Evolutionary conservation across 2,329 filamentous ascomycete species (phyloP), one percentile per base, ranked within the genome.

Genomic region (Rhynchosporium secalis): DNA sequence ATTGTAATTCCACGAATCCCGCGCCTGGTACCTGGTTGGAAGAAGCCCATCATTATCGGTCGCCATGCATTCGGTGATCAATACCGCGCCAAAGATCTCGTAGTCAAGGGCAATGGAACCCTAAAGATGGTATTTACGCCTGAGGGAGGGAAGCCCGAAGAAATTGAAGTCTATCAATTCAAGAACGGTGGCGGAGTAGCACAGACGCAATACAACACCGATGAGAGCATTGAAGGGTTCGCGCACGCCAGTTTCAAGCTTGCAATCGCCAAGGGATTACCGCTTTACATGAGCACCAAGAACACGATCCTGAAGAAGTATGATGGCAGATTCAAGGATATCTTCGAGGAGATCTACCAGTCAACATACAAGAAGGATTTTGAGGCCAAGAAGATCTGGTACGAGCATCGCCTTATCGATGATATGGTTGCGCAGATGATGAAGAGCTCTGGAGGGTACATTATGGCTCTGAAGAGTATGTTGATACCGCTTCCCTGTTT

Each of bases 381-480:
- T 72, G 93, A 97, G 76, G 88, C 88, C 74, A 91, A 92, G 83
- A 86, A 86, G 67, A 96, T 98, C 80, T 98, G 95, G 95, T 98
- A 99, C 77, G 95, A 99, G 87, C 95, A 99, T 82, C 90, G 95
- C 74, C 84, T 99, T 71, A 98, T 99, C 75, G 95, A 99, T 80
- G 95, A 99, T 80, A 98, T 99, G 95, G 95, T 99, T 68, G 95
- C 95, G 56, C 95, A 99, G 85, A 99, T 99, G 95, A 90, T 99
- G 84, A 99, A 99, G 90, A 95, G 90, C 80, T 86, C 89, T 73
- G 95, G 95, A 72, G 95, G 95, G 67, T 97, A 95, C 80, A 86
- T 98, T 76, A 97, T 98, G 84, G 95, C 95, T 66, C 86, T 98
- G 78, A 99, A 99, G 89, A 98, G 92, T 96, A 76, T 78, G 87